A percentile compares a stretch with the other conserved stretches of the same genome.
These are phyloP conservation scores for Theileria equi DNA, from an alignment of 169 alveolate genomes.

Conservation along the genomic window DNA sequence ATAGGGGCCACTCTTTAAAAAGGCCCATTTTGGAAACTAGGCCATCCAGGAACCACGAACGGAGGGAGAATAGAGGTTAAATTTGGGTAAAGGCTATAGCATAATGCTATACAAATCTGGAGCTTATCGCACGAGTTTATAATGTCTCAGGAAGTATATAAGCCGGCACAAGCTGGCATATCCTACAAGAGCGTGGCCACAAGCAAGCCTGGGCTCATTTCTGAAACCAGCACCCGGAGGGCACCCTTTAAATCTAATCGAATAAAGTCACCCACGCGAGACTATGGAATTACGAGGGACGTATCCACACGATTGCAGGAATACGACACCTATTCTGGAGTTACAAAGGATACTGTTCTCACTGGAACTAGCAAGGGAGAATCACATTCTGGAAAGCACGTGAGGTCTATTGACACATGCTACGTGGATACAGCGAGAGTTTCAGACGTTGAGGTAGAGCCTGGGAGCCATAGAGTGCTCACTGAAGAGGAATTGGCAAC, in stretches of 20 bases:
- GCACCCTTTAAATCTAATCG: not conserved
- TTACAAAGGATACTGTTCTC: not conserved
- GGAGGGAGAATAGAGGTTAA: too few species aligned
- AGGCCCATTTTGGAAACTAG: too few species aligned
- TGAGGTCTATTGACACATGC: not conserved
- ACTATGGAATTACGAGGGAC: not conserved
- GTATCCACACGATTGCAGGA: not conserved
- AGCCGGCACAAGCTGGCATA: too few species aligned
- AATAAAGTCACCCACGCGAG: not conserved
- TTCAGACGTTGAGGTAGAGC: slow-evolving; percentile 5
- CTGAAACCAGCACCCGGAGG: slow-evolving; percentile 2
- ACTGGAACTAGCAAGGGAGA: not conserved
- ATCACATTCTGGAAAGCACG: not conserved
- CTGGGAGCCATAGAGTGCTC: slow-evolving; percentile 45
- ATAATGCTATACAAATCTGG: too few species aligned
- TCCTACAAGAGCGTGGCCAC: slow-evolving; percentile 19
- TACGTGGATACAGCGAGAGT: not conserved
- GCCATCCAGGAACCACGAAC: too few species aligned
- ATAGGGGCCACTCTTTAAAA: too few species aligned
- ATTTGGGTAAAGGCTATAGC: too few species aligned
- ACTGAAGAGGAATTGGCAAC: slow-evolving; percentile 73
- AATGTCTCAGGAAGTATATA: too few species aligned
- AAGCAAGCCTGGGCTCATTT: slow-evolving; percentile 6
- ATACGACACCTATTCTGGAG: not conserved
- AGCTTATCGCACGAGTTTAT: too few species aligned